Evolutionary conservation across 2,329 filamentous ascomycete genomes (phyloP).

Genomic region (Scedosporium minutisporum): DNA sequence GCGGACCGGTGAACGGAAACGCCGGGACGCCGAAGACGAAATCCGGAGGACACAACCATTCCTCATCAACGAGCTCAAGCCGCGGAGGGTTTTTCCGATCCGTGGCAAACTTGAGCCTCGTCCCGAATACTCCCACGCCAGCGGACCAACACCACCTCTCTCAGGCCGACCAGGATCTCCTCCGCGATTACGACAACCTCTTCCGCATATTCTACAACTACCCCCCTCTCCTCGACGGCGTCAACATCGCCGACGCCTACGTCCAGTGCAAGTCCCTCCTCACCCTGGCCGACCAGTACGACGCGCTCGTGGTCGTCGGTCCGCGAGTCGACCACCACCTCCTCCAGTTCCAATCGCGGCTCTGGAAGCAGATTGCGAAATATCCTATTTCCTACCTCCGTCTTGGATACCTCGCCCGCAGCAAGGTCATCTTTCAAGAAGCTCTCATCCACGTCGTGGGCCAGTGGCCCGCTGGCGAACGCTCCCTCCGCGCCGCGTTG

Average conservation of each 20-base stretch:
- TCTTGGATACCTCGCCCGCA: conserved; percentile 75
- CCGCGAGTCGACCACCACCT: conserved; percentile 89
- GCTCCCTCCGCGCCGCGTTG: conserved; percentile 64
- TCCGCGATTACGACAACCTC: conserved; percentile 91
- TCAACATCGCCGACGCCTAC: conserved; percentile 88
- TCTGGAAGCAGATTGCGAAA: conserved; percentile 96
- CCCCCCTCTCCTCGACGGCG: conserved; percentile 66
- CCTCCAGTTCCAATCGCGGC: conserved; percentile 76
- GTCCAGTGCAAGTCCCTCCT: conserved; percentile 88
- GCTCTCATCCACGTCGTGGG: conserved; percentile 89
- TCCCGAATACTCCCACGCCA: conserved; percentile 32
- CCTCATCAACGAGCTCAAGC: conserved; percentile 10
- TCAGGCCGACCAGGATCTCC: conserved; percentile 60
- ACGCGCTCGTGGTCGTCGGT: conserved; percentile 78
- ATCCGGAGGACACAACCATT: not conserved
- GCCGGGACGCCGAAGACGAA: conserved; percentile 25
- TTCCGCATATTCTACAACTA: conserved; percentile 97
- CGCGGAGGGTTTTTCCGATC: conserved; percentile 66
- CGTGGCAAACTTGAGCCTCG: conserved; percentile 64
- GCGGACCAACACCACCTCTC: conserved; percentile 24
- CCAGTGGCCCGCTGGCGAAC: conserved; percentile 77
- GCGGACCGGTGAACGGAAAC: conserved; percentile 13
- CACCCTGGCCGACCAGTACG: conserved; percentile 86
- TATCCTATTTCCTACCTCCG: conserved; percentile 90
- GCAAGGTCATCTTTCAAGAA: conserved; percentile 75